Conservation (phyloP, 495 filamentous ascomycete species). For the Trichocladium antarcticum region DNA sequence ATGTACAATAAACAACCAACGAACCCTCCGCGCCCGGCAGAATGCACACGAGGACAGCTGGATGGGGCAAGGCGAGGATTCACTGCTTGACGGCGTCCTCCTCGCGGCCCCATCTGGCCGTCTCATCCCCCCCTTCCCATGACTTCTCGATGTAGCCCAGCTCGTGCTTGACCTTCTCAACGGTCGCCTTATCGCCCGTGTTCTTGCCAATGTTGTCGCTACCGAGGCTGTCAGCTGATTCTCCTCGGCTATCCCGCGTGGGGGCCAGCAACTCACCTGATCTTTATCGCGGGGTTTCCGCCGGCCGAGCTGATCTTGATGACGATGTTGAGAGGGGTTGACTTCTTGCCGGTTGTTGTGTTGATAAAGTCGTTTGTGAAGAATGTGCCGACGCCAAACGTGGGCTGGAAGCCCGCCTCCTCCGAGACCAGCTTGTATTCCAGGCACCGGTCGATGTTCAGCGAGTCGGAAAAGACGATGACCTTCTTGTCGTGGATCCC, state of each 20-base stretch:
- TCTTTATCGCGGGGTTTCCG: conserved; percentile 80
- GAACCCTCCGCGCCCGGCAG: neutral
- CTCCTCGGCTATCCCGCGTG: neutral
- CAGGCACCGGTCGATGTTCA: conserved; percentile 82
- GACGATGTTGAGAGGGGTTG: conserved; percentile 90
- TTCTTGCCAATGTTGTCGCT: conserved; percentile 94
- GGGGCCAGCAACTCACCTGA: conserved; percentile 40
- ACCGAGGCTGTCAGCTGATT: neutral
- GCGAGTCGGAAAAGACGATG: conserved; percentile 93
- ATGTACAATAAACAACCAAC: neutral
- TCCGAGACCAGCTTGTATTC: conserved; percentile 79
- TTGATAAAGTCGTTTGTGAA: conserved; percentile 86
- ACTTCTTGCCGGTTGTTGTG: conserved; percentile 60
- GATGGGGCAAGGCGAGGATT: neutral
- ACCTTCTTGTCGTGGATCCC: conserved; percentile 75
- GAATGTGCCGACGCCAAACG: conserved; percentile 90
- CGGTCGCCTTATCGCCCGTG: conserved; percentile 69
- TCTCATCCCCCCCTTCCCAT: conserved; percentile 79
- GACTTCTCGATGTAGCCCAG: conserved; percentile 76
- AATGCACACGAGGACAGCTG: too few species aligned
- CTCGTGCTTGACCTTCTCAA: conserved; percentile 70
- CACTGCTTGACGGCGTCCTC: conserved; percentile 17
- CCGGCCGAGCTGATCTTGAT: conserved; percentile 84
- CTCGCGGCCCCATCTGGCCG: conserved; percentile 57
- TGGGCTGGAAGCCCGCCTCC: conserved; percentile 64